Evolutionary conservation across 1,139 yeast species (phyloP), one percentile per base, ranked within the genome.

Genomic region (Protomyces arabidopsidicola): DNA sequence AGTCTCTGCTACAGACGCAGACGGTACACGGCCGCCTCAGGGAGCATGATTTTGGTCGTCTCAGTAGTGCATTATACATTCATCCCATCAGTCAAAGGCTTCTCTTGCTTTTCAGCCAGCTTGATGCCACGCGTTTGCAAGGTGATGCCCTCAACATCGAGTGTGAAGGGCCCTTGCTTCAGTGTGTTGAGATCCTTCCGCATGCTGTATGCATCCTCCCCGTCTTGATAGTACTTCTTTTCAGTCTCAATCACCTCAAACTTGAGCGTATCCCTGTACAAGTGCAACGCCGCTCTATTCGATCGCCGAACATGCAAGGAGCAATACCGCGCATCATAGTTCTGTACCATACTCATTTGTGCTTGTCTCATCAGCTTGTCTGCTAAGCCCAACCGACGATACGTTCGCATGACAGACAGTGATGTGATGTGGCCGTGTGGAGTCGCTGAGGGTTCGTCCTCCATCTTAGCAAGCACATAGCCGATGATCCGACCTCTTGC

Each of bases 401-500:
- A 93, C 1, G 96, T 87, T 75, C 98, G 83, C 96, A 90, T 89
- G 61, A 95, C 98, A 65, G 96, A 86, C 66, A 93, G 78, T 35
- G 97, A 89, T 0, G 98, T 93, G 69, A 93, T 85, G 77, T 93
- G 99, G 0, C 98, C 98, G 73, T 90, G 95, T 10, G 93, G 91
- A 66, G 82, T 82, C 66, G 84, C 88, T 51, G 80, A 83, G 50
- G 90, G 90, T 71, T 90, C 96, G 73, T 95, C 98, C 71, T 93
- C 97, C 96, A 93, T 89, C 74, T 93, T 93, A 1, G 96, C 96
- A 69, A 93, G 80, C 3, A 90, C 98, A 73, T 93, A 95, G 3
- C 98, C 98, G 45, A 93, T 95, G 55, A 93, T 81, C 69, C 89
- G 87, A 73, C 65, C 70, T 63, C 48, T 67, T 54, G 36, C 69